phyloP scores from a whole-genome alignment of 306 rosid species.

The Hippophae tibetana region DNA sequence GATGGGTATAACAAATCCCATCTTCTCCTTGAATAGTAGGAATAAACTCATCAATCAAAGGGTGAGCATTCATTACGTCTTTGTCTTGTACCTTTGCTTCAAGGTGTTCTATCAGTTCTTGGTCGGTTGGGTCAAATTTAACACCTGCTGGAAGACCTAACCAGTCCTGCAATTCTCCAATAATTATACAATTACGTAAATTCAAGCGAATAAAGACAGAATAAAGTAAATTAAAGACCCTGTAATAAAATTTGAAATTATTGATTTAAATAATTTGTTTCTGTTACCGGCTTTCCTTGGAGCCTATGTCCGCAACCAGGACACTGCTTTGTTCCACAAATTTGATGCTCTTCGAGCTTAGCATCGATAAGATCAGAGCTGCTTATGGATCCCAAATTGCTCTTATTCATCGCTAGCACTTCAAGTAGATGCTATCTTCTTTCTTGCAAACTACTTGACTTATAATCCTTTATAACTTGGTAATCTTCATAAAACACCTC shows the following conservation, averaged over 20 bases:
- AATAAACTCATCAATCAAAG: conserved; percentile 93
- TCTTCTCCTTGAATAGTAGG: conserved; percentile 98
- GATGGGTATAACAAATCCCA: conserved; percentile 99
- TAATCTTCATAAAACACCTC: conserved; percentile 6
- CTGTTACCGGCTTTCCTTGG: conserved; percentile 66
- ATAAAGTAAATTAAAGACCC: conserved; percentile 19
- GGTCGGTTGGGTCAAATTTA: conserved; percentile 97
- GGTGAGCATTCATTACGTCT: conserved; percentile 70
- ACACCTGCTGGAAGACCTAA: conserved; percentile 98
- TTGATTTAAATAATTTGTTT: not conserved
- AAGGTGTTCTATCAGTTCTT: conserved; percentile 92
- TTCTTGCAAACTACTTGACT: conserved; percentile 17
- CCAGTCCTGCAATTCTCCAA: conserved; percentile 59
- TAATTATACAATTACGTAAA: conserved; percentile 7
- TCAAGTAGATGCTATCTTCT: conserved; percentile 15
- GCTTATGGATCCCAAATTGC: conserved; percentile 40
- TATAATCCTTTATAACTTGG: conserved; percentile 1
- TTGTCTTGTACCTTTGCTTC: conserved; percentile 90
- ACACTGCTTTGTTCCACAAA: conserved; percentile 94
- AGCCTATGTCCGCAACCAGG: conserved; percentile 95
- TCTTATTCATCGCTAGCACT: conserved; percentile 34
- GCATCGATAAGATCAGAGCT: conserved; percentile 90
- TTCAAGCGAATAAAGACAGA: conserved; percentile 3
- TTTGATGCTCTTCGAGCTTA: conserved; percentile 90
- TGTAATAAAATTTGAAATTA: conserved; percentile 8